Percentiles rank a stretch among this genome's conserved stretches.
These are phyloP conservation scores for Rhodotorula sp. DNA, from an alignment of 1,284 basidiomycete species.

Conservation along the genomic window DNA sequence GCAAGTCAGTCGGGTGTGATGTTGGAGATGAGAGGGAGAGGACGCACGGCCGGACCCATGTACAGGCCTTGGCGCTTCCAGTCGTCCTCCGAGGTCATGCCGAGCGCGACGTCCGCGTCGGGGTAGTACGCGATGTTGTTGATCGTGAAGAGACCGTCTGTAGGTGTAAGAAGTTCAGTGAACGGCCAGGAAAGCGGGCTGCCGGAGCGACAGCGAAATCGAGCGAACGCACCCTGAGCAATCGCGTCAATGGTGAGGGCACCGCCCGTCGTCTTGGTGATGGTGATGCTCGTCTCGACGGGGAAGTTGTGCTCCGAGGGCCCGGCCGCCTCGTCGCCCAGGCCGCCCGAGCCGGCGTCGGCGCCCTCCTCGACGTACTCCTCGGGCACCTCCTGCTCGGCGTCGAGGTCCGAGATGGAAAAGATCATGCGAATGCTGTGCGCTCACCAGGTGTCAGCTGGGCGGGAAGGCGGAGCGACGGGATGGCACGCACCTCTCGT, in stretches of 20 bases:
- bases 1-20: not conserved
- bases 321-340: conserved; percentile 41
- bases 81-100: conserved; percentile 83
- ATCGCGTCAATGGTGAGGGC: conserved; percentile 77
- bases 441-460: conserved; percentile 1
- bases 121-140: conserved; percentile 88
- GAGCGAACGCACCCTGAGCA: conserved; percentile 58
- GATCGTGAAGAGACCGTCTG: conserved; percentile 76
- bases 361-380: conserved; percentile 52
- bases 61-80: conserved; percentile 89
- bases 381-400: conserved; percentile 46
- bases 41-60: conserved; percentile 79
- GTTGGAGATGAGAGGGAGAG: not conserved
- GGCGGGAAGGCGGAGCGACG: not conserved
- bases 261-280: conserved; percentile 70
- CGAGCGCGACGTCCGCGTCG: conserved; percentile 70
- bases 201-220: too few relatives aligned
- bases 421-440: conserved; percentile 74
- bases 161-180: too few relatives aligned
- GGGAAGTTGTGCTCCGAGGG: conserved; percentile 55
- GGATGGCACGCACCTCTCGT: conserved; percentile 71
- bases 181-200: too few relatives aligned
- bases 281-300: conserved; percentile 73
- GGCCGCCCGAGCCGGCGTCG: conserved; percentile 47
- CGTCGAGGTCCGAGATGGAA: conserved; percentile 75